Percentiles rank a stretch among this genome's conserved stretches.
Conservation (phyloP, 768 basidiomycete genomes). For the Rhodotorula paludigena region DNA sequence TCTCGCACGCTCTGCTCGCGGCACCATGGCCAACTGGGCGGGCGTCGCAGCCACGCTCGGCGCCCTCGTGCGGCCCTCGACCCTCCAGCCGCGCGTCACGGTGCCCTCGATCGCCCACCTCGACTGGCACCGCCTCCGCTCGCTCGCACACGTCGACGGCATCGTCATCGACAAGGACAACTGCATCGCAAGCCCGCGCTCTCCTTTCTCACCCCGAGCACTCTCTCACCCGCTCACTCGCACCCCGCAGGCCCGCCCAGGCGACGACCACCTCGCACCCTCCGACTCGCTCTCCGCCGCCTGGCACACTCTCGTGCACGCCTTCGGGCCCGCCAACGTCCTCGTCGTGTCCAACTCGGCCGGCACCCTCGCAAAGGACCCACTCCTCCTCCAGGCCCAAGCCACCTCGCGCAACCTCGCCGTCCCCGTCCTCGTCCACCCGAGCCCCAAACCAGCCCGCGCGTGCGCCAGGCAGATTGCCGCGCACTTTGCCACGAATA, state of each 20-base stretch:
- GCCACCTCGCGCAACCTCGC: constrained; percentile 70
- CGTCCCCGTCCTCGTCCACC: constrained; percentile 76
- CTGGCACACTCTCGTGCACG: constrained; percentile 66
- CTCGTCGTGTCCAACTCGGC: constrained; percentile 93
- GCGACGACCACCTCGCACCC: constrained; percentile 69
- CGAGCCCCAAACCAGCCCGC: constrained; percentile 70
- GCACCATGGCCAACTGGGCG: constrained; percentile 21
- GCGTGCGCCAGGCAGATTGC: constrained; percentile 68
- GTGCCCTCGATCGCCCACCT: constrained; percentile 61
- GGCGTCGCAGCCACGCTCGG: constrained; percentile 17
- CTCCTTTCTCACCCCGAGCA: not conserved
- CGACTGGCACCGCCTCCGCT: constrained; percentile 66
- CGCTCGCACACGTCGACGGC: constrained; percentile 70
- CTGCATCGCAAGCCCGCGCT: constrained; percentile 63
- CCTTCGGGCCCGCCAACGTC: constrained; percentile 72
- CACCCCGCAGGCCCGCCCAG: constrained; percentile 70
- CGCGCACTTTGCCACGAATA: constrained; percentile 58
- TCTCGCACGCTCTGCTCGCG: not conserved
- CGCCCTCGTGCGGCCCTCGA: constrained; percentile 10
- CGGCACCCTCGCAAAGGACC: constrained; percentile 61
- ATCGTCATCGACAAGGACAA: constrained; percentile 97
- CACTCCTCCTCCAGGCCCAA: constrained; percentile 82
- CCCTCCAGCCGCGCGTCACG: constrained; percentile 10
- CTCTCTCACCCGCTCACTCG: not conserved
- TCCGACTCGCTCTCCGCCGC: constrained; percentile 61